Base-by-base conservation (phyloP, 75 land plant genomes). In the Pinus tabuliformis region DNA sequence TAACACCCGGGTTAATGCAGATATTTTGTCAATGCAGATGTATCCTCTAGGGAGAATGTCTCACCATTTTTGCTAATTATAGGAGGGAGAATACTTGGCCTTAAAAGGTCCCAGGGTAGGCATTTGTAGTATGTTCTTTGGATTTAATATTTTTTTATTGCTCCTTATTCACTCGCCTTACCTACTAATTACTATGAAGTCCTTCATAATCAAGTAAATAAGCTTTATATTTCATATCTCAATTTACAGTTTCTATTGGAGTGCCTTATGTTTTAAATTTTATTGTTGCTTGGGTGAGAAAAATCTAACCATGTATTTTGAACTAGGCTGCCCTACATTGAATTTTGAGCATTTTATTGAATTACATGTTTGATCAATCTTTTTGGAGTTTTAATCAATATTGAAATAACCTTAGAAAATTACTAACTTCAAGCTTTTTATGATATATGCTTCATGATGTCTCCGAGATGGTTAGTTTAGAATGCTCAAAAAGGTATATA, bases 41-140 rank as follows among this genome's bases (percentile, higher is more conserved):
- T 92, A 92, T 86, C 87, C 90, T 54, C 78, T 78, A 82, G 95
- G 95, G 76, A 82, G 91, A 77, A 90, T 92, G 95, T 92, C 93
- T 16, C 92, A 92, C 28, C 86, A 88, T 80, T 90, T 92, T 45
- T 81, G 86, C 16, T 82, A 90, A 62, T 62, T 92, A 84, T 56
- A 75, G 26, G 95, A 78, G 73, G 95, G 95, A 57, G 95, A 92
- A 72, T 90, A 86, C 77, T 42, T 92, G 63, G 77, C 91, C 76
- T 86, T 90, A 61, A 88, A 83, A 70, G 93, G 95, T 33, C 95
- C 95, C 12, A 88, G 88, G 95, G 95, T 92, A 57, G 11, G 56
- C 20, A 54, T 58, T 45, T 56, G 39, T 33, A 33, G 33, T 33
- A 33, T 33, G 33, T 56, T 12, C 39, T 52, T 39, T 75, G 21